These are phyloP conservation scores for Cercospora sojina DNA, from an alignment of 2,329 filamentous ascomycete genomes.

Conservation along the genomic window DNA sequence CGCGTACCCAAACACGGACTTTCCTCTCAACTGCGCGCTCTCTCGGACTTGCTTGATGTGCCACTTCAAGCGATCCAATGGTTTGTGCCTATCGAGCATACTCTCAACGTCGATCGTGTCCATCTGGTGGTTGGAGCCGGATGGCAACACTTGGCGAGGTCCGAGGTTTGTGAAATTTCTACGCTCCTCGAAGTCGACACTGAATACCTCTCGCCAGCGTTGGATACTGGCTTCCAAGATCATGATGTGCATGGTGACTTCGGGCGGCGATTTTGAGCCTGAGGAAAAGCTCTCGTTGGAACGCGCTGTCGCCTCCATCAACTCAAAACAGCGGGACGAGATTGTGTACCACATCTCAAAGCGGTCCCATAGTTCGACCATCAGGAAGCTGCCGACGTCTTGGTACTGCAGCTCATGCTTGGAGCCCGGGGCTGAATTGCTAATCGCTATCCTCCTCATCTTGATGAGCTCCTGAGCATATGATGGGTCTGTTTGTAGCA, in stretches of 20 bases:
- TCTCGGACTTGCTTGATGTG: background rate
- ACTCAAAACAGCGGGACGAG: background rate
- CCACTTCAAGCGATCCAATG: background rate
- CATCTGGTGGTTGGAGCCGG: background rate
- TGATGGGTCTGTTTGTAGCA: slow-evolving; percentile 11
- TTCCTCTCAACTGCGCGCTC: background rate
- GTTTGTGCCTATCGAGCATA: too few relatives aligned
- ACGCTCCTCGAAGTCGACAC: background rate
- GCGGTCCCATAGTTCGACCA: background rate
- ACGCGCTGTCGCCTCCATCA: background rate
- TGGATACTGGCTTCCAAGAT: background rate
- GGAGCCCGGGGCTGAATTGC: background rate
- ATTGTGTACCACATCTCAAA: slow-evolving; percentile 14
- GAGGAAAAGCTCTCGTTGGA: background rate
- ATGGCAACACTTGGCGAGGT: background rate
- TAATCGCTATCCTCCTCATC: background rate
- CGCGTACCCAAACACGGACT: background rate
- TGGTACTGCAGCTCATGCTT: background rate
- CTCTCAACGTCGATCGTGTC: too few relatives aligned
- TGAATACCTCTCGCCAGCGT: background rate
- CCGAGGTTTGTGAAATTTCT: background rate
- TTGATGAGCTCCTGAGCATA: slow-evolving; percentile 5
- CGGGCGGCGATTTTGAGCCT: background rate
- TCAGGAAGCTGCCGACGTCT: background rate
- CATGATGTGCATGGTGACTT: background rate